phyloP scores from a whole-genome alignment of 192 early-diverging fungal genomes.

The Thamnidium elegans region DNA sequence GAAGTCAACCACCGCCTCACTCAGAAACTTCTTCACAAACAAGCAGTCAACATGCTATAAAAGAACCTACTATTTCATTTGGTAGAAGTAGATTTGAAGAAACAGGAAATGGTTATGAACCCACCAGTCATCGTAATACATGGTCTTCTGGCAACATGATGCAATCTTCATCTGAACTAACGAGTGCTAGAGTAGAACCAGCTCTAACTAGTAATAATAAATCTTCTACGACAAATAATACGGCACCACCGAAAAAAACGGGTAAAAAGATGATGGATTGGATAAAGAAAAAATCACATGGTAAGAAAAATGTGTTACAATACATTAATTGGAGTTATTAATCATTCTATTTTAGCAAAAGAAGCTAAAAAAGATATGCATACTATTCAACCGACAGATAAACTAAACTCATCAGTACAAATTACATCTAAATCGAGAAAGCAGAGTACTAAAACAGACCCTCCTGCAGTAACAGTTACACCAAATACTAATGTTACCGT shows the following conservation, averaged over 20 bases:
- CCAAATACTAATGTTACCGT: no score
- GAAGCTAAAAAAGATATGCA: neutral
- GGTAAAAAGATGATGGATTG: constrained; percentile 56
- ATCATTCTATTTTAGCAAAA: constrained; percentile 1
- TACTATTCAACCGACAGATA: neutral
- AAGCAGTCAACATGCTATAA: neutral
- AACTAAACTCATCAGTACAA: neutral
- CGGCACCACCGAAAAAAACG: neutral
- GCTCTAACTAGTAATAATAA: no score
- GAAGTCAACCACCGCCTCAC: no score
- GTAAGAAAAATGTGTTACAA: constrained; percentile 12
- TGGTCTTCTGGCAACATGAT: neutral
- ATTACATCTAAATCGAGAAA: neutral
- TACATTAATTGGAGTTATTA: neutral
- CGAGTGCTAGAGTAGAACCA: no score
- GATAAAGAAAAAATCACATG: constrained; percentile 42
- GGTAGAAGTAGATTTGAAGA: neutral
- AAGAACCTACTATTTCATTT: constrained; percentile 1
- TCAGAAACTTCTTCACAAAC: neutral
- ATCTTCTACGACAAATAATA: no score
- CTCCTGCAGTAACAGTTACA: neutral
- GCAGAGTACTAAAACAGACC: neutral
- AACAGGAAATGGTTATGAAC: neutral
- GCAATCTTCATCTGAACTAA: neutral
- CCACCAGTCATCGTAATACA: neutral